These are phyloP conservation scores for Lomentospora prolificans DNA, from an alignment of 2,329 filamentous ascomycete genomes.

Conservation along the genomic window DNA sequence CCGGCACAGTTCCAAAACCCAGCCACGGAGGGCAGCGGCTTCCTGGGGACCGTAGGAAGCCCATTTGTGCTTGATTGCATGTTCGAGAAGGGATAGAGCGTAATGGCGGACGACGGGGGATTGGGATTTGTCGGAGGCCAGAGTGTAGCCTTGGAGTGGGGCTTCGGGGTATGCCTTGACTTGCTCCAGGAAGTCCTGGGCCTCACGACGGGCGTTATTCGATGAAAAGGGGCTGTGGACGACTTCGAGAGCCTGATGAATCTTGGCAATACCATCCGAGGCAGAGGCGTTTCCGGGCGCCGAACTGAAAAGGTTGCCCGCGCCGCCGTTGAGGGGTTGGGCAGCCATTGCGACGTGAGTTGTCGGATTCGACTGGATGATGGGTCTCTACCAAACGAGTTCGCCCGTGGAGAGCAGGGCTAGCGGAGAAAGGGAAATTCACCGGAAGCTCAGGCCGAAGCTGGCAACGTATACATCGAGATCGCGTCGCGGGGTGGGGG, in stretches of 20 bases:
- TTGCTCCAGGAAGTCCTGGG: conserved; percentile 75
- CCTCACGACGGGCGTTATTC: conserved; percentile 73
- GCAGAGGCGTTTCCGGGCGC: conserved; percentile 28
- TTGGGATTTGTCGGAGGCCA: conserved; percentile 68
- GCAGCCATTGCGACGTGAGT: conserved; percentile 10
- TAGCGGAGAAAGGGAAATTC: neutral
- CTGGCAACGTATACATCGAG: neutral
- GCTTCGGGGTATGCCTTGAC: conserved; percentile 73
- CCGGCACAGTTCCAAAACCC: conserved; percentile 71
- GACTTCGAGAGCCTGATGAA: conserved; percentile 76
- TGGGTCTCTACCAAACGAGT: neutral
- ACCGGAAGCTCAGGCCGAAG: neutral
- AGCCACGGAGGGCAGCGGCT: conserved; percentile 57
- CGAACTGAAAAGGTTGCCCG: conserved; percentile 14
- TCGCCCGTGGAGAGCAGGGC: neutral
- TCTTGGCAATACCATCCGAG: conserved; percentile 48
- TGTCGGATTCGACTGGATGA: neutral
- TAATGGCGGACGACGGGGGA: conserved; percentile 83
- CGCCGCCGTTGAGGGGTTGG: conserved; percentile 25
- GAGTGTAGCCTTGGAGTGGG: conserved; percentile 71
- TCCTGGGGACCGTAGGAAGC: conserved; percentile 61
- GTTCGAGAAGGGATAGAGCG: conserved; percentile 82
- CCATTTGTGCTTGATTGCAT: conserved; percentile 80
- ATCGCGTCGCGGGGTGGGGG: neutral
- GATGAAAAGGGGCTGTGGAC: conserved; percentile 75